phyloP scores from a whole-genome alignment of 495 filamentous ascomycete species.

The Xylaria bambusicola region DNA sequence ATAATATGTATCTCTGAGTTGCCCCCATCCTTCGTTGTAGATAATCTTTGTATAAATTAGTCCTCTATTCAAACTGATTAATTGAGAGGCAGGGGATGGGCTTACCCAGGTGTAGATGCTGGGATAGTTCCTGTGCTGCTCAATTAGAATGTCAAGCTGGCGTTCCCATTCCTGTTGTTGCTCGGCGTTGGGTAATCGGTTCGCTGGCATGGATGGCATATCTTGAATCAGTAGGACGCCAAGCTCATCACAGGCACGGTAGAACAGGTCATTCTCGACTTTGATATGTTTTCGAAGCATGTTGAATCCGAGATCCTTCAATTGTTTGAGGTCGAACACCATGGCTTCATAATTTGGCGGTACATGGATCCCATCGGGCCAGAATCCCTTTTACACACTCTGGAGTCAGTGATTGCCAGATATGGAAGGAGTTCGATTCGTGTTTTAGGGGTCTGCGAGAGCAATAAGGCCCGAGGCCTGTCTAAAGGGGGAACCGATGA shows the following conservation, averaged over 20 bases:
- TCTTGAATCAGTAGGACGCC: slow-evolving; percentile 68
- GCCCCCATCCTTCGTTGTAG: slow-evolving; percentile 75
- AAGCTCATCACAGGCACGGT: slow-evolving; percentile 65
- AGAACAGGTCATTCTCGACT: slow-evolving; percentile 65
- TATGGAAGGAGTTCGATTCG: no score
- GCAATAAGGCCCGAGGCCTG: no score
- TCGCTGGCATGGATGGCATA: slow-evolving; percentile 59
- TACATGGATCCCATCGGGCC: slow-evolving; percentile 66
- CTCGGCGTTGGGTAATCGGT: slow-evolving; percentile 43
- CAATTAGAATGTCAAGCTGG: slow-evolving; percentile 61
- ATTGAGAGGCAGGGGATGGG: slow-evolving; percentile 20
- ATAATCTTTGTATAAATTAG: slow-evolving; percentile 55
- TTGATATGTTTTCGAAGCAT: slow-evolving; percentile 74
- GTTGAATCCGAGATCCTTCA: slow-evolving; percentile 67
- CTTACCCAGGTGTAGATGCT: slow-evolving; percentile 55
- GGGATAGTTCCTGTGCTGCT: slow-evolving; percentile 63
- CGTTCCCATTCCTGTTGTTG: slow-evolving; percentile 63
- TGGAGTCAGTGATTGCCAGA: no score
- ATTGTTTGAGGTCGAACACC: slow-evolving; percentile 61
- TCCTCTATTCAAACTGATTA: no score
- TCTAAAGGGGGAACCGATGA: no score
- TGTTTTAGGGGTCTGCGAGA: no score
- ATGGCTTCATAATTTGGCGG: slow-evolving; percentile 65
- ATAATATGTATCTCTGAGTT: slow-evolving; percentile 46
- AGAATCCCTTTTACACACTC: no score